Base-by-base conservation (phyloP, 495 filamentous ascomycete genomes). In the Neurospora hispaniola region DNA sequence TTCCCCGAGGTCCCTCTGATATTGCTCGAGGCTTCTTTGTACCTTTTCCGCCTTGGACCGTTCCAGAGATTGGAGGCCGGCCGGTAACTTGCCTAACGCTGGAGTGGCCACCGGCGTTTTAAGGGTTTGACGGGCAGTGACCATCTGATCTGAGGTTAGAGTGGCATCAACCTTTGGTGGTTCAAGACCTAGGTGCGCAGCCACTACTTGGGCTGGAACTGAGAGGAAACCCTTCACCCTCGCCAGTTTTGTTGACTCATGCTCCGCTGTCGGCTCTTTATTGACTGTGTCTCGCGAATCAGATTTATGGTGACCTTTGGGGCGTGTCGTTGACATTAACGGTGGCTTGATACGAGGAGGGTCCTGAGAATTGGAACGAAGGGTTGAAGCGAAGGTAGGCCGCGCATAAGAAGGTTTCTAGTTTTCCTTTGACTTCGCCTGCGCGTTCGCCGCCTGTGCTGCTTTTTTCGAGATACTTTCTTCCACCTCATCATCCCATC, bases 401-500 rank as follows among this genome's bases (percentile, higher is more conserved):
- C 5, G 27, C 54, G 54, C 27, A 66, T 66, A 31, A 23, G 54
- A 66, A 66, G 54, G 27, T 18, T 66, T 38, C 54, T 66, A 66
- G 54, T 35, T 66, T 38, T 35, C 54, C 27, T 66, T 35, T 9
- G 54, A 35, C 27, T 66, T 18, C 14, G 27, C 54, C 54, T 66
- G 54, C 54, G 54, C 54, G 27, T 66, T 14, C 27, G 44, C 70
- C 42, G 31, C 44, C 18, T 72, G 59, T 16, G 44, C 70, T 31
- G 40, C 44, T 4, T 66, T 71, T 70, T 69, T 20, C 20, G 11
- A 35, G 7, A 66, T 66, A 66, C 54, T 66, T 18, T 66, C 54
- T 66, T 78, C 80, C 76, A 86, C 80, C 77, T 86, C 84, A 39
- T 86, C 84, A 27, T 83, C 84, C 84, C 84, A 86, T 69, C 80